Evolutionary conservation across 2,329 filamentous ascomycete species (phyloP).

Genomic region (Eutypa lata): DNA sequence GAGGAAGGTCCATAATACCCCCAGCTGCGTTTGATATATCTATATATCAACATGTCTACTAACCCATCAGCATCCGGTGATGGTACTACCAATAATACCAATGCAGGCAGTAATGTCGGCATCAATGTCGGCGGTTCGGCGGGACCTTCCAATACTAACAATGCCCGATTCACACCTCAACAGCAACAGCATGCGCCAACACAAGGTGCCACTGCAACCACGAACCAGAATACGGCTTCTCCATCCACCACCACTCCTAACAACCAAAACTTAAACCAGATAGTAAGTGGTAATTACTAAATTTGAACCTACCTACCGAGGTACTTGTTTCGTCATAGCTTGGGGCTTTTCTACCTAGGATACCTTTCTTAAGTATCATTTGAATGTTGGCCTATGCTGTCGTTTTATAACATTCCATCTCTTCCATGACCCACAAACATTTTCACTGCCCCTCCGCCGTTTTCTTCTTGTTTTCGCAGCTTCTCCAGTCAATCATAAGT

Average conservation of each 20-base stretch:
- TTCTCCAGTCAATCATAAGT: too few species aligned
- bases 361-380: too few species aligned
- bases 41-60: background rate
- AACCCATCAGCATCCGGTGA: background rate
- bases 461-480: too few species aligned
- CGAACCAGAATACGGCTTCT: slow-evolving; percentile 18
- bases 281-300: slow-evolving; percentile 66
- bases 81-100: background rate
- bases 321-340: background rate
- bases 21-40: too few species aligned
- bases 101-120: background rate
- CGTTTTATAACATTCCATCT: too few species aligned
- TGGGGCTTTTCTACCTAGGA: background rate
- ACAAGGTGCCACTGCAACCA: slow-evolving; percentile 7
- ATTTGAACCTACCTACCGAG: too few species aligned
- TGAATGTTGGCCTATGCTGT: too few species aligned
- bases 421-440: too few species aligned
- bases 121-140: background rate
- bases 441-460: too few species aligned
- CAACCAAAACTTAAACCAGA: slow-evolving; percentile 91
- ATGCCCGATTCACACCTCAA: slow-evolving; percentile 16
- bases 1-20: too few species aligned
- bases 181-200: slow-evolving; percentile 20
- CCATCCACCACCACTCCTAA: slow-evolving; percentile 53
- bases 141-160: background rate